Evolutionary conservation across 805 yeast genomes (phyloP).

Genomic region (Ogataea nitratoaversa): DNA sequence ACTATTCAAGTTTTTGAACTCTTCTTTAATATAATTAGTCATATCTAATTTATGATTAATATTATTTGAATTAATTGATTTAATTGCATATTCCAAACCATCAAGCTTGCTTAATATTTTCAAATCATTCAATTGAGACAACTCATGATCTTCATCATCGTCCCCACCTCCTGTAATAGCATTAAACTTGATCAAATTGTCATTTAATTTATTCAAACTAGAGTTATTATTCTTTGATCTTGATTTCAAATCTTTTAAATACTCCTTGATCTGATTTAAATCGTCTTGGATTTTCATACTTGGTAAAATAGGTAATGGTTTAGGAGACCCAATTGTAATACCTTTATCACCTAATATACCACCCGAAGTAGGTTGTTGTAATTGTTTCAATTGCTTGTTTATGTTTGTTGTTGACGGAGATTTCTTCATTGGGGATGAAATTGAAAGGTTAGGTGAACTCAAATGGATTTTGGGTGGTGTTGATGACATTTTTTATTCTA

Average conservation of each 20-base stretch:
- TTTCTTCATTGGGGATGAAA: slow-evolving; percentile 17
- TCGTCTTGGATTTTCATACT: slow-evolving; percentile 20
- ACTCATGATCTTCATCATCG: not conserved
- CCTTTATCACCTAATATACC: slow-evolving; percentile 1
- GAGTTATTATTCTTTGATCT: slow-evolving; percentile 18
- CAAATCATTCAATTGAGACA: slow-evolving; percentile 1
- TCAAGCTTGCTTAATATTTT: not conserved
- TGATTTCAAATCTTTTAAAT: slow-evolving; percentile 16
- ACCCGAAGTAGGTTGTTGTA: slow-evolving; percentile 8
- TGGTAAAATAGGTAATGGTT: slow-evolving; percentile 20
- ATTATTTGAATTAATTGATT: too few species aligned
- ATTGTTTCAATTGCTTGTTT: slow-evolving; percentile 13
- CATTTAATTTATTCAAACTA: slow-evolving; percentile 18
- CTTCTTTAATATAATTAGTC: too few species aligned
- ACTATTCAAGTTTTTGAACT: too few species aligned
- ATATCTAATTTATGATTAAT: too few species aligned
- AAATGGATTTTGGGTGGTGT: not conserved
- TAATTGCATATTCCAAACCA: not conserved
- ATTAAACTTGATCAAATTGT: slow-evolving; percentile 17
- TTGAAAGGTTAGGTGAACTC: not conserved
- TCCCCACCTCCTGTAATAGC: slow-evolving; percentile 2
- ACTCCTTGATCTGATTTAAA: slow-evolving; percentile 14
- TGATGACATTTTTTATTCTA: not conserved
- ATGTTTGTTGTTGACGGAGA: slow-evolving; percentile 20
- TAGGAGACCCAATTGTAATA: slow-evolving; percentile 10